These are phyloP conservation scores for Cynara cardunculus DNA, from an alignment of 129 eudicot species.

Conservation along the genomic window DNA sequence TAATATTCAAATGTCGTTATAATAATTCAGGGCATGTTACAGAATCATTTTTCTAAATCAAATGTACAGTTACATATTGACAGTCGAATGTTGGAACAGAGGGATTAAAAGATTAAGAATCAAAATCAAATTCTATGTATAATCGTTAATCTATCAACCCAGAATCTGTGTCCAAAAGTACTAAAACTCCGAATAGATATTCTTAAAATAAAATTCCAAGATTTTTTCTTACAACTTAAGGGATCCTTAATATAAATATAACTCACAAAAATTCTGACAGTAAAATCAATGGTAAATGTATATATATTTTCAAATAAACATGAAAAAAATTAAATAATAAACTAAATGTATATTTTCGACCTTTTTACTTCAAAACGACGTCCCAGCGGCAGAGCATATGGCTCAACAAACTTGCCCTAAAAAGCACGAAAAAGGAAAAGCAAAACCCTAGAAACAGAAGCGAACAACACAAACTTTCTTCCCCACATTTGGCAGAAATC, in stretches of 20 bases:
- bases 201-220: neutral
- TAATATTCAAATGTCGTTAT: constrained; percentile 13
- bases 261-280: neutral
- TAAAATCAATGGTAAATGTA: neutral
- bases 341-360: constrained; percentile 3
- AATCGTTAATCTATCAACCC: neutral
- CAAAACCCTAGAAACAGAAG: constrained; percentile 1
- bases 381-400: neutral
- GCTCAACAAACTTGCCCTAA: constrained; percentile 18
- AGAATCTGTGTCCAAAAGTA: neutral
- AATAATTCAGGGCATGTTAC: constrained; percentile 12
- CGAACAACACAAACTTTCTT: neutral
- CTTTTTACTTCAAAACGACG: constrained; percentile 19
- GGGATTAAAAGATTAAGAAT: neutral
- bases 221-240: neutral
- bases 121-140: constrained; percentile 3
- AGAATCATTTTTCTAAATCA: neutral
- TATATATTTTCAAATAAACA: constrained; percentile 1
- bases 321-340: neutral
- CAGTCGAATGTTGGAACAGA: neutral
- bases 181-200: neutral
- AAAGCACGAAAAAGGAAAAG: constrained; percentile 7
- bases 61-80: constrained; percentile 7
- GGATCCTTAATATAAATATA: neutral
- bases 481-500: neutral